A percentile compares a stretch with the other conserved stretches of the same genome.
Evolutionary conservation across 1,284 basidiomycete genomes (phyloP).

Genomic region (Sanghuangporus sanghuang): DNA sequence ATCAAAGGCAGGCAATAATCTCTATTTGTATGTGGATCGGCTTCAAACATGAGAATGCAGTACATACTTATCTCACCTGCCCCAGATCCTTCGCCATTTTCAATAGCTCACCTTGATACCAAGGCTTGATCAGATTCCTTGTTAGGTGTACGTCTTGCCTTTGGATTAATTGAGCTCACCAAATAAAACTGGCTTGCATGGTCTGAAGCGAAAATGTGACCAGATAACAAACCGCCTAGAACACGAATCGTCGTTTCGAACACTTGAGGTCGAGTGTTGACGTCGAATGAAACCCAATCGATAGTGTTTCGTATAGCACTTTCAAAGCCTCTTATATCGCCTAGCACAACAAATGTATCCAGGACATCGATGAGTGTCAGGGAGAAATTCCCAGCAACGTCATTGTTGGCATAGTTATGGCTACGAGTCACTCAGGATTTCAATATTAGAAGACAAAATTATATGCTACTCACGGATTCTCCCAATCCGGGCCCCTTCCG

Average conservation of each 20-base stretch:
- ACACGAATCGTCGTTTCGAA: constrained; percentile 90
- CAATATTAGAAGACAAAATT: constrained; percentile 9
- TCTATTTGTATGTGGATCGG: constrained; percentile 27
- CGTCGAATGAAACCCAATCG: constrained; percentile 76
- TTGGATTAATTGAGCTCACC: background rate
- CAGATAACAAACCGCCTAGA: constrained; percentile 84
- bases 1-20: constrained; percentile 83
- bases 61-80: background rate
- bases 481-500: constrained; percentile 77
- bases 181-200: constrained; percentile 62
- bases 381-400: constrained; percentile 84
- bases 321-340: constrained; percentile 70
- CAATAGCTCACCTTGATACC: constrained; percentile 74
- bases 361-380: constrained; percentile 78
- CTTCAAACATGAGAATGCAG: no score
- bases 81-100: constrained; percentile 82
- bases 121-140: constrained; percentile 32
- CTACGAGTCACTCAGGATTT: constrained; percentile 31
- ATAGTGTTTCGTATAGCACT: constrained; percentile 71
- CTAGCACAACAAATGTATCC: constrained; percentile 76
- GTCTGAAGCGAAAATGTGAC: constrained; percentile 74
- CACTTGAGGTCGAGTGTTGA: constrained; percentile 87
- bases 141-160: background rate
- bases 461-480: constrained; percentile 55
- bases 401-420: constrained; percentile 68